Base-by-base conservation (phyloP, 1,284 basidiomycete species). In the Tilletia indica region DNA sequence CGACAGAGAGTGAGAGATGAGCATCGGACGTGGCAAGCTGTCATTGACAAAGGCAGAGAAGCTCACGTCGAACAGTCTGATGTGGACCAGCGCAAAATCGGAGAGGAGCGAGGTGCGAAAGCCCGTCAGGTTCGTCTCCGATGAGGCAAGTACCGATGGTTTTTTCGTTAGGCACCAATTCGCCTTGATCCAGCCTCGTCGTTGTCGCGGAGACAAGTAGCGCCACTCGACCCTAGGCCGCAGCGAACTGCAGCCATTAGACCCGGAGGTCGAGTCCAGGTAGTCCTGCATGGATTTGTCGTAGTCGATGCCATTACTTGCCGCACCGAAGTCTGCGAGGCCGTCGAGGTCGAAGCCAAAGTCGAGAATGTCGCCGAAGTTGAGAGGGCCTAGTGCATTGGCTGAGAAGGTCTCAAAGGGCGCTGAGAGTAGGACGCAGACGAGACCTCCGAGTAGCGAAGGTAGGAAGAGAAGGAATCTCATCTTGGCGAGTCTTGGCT, bases 141-240 rank as follows among this genome's bases (percentile, higher is more conserved):
- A 16, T 9, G 31, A 25, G 11, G 61, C 34, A 25, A 64, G 61
- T 39, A 16, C 36, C 8, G 36, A 38, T 38, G 61, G 61, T 12
- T 42, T 38, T 16, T 14, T 19, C 16, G 61, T 38, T 6, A 64
- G 19, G 61, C 61, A 64, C 34, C 36, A 39, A 4, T 38, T 34
- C 36, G 61, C 61, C 3, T 64, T 38, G 61, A 64, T 64, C 61
- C 61, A 64, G 19, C 19, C 9, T 9, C n/a, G 61, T 9, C 36
- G 61, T n/a, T 64, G 61, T 42, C 36, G 19, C 14, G 6, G 4
- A 12, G 61, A 16, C 31, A 64, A 39, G 61, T 25, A 11, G 34
- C 61, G 61, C 61, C 61, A 64, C n/a, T 64, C 61, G 14, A 64
- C 61, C 5, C 61, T 25, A 6, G 11, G 56, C 21, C 34, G 56